Evolutionary conservation across 371 early-diverging fungal genomes (phyloP).

Genomic region (Mucor circinelloides): DNA sequence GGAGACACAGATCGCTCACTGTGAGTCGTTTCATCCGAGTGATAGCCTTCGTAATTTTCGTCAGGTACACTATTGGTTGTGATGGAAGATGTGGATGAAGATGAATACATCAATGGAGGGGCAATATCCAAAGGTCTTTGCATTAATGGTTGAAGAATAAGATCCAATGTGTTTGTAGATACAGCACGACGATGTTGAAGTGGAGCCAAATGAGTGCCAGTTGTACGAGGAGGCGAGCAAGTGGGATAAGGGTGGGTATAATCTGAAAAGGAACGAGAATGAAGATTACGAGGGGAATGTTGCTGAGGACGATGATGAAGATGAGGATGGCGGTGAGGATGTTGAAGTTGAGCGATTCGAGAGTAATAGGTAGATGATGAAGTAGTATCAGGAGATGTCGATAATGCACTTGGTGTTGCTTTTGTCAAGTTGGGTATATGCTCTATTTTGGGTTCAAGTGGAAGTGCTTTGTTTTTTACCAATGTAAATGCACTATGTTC

Average conservation of each 20-base stretch:
- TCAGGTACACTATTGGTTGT: constrained; percentile 29
- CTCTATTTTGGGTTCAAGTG: constrained; percentile 7
- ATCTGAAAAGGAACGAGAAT: constrained; percentile 53
- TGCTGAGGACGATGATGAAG: constrained; percentile 10
- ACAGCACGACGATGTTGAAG: constrained; percentile 45
- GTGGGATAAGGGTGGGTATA: constrained; percentile 49
- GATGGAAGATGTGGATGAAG: constrained; percentile 33
- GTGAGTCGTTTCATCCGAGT: constrained; percentile 1
- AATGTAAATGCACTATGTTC: constrained; percentile 15
- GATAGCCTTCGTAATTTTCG: constrained; percentile 5
- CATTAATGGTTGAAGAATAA: constrained; percentile 32
- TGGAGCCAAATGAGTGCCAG: constrained; percentile 16
- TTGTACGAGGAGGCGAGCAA: constrained; percentile 16
- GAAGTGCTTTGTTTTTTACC: background rate
- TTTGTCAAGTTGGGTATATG: background rate
- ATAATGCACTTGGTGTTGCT: background rate
- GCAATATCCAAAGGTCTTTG: constrained; percentile 18
- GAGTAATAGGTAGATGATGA: constrained; percentile 8
- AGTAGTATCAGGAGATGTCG: background rate
- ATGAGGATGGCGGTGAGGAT: constrained; percentile 5
- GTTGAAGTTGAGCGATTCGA: constrained; percentile 21
- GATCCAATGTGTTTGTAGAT: constrained; percentile 45
- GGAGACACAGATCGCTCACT: background rate
- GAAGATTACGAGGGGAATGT: constrained; percentile 36
- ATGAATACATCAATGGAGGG: constrained; percentile 8